Evolutionary conservation across 208 protist genomes (phyloP), one percentile per base, ranked within the genome.

Genomic region (Trypanosoma theileri): DNA sequence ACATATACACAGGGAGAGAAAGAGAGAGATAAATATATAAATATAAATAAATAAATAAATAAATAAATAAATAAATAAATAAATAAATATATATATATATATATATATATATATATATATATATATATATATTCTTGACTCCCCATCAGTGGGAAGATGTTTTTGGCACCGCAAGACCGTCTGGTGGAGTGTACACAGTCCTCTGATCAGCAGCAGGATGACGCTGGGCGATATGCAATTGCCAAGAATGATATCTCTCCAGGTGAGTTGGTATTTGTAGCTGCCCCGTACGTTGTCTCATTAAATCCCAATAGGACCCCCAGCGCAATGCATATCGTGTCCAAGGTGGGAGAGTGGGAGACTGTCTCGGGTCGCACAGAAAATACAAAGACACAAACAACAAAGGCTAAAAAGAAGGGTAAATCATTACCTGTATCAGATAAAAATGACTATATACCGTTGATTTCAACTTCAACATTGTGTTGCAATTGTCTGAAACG

Each of bases 221-320:
- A 88, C 59, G 73, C 75, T 1, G 82, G 87, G 12, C 79, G 87
- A 8, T 82, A 81, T 53, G 81, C 78, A 14, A 69, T 81, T 4
- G 87, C 87, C 19, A 71, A 67, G 41, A 42, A 55, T 14, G 56
- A 62, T 19, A 79, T 93, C 22, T 71, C 58, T 10, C 78, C 87
- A 11, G 84, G 87, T 31, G 82, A 93, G 28, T 73, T 86, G 28
- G 84, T 90, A 22, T 71, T 93, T 46, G n/a, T 75, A 0, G 66
- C 85, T 12, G 80, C 79, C 7, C 85, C 82, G 13, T 88, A 80
- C 68, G 75, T 54, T 4, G 46, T 85, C 17, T 68, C 81, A 19
- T 59, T 86, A 42, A 86, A 81, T 58, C 80, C 82, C 0, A 84
- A 75, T 62, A 74, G 78, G 41, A 73, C 69, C 46, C 44, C 68